Conservation (phyloP, 2,329 filamentous ascomycete species). For the Monosporascus ibericus region DNA sequence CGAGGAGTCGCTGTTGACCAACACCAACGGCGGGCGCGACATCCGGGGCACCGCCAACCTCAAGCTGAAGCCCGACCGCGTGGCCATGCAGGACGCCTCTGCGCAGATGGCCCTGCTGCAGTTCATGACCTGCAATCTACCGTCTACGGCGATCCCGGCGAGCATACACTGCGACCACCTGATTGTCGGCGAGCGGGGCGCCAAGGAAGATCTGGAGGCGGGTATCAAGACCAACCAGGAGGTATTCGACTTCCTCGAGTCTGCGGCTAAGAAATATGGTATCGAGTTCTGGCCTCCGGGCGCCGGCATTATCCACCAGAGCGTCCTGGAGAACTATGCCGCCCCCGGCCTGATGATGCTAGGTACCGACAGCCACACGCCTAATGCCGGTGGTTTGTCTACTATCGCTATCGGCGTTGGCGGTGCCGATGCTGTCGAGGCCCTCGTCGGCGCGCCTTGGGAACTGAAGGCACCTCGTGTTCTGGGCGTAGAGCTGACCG, state of each 20-base stretch:
- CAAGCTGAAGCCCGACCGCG: constrained; percentile 93
- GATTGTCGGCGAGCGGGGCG: constrained; percentile 92
- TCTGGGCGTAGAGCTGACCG: constrained; percentile 77
- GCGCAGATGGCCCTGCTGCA: constrained; percentile 97
- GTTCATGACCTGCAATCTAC: constrained; percentile 95
- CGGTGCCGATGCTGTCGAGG: constrained; percentile 94
- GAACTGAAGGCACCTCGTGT: constrained; percentile 93
- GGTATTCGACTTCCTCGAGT: constrained; percentile 96
- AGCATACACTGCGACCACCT: constrained; percentile 99
- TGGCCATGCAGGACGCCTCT: constrained; percentile 98
- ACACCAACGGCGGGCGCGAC: constrained; percentile 75
- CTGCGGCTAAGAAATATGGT: constrained; percentile 81
- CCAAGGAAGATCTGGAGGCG: constrained; percentile 74
- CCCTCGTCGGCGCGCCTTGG: constrained; percentile 93
- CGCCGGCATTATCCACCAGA: constrained; percentile 95
- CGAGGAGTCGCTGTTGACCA: constrained; percentile 78
- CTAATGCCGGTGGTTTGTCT: constrained; percentile 90
- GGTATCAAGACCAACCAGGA: constrained; percentile 92
- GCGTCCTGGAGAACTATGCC: constrained; percentile 94
- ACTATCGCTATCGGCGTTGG: constrained; percentile 96
- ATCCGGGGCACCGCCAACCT: constrained; percentile 87
- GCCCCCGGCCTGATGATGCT: constrained; percentile 98
- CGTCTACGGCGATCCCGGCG: constrained; percentile 84
- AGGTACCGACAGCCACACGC: constrained; percentile 94
- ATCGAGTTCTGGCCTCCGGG: constrained; percentile 96